Base-by-base conservation (phyloP, 805 yeast genomes). In the Kuraishia piskuri region DNA sequence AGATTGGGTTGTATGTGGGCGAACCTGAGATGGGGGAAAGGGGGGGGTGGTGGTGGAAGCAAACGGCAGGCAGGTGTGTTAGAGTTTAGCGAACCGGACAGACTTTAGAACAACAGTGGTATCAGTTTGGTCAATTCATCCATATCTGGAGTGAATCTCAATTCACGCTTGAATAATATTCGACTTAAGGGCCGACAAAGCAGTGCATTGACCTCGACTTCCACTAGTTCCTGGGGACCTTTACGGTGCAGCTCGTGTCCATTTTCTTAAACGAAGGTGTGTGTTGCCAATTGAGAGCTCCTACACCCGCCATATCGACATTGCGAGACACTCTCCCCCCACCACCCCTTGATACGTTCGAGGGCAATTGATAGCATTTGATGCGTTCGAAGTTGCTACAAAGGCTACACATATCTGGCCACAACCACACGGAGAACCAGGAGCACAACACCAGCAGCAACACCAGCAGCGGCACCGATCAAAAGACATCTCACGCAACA, bases 301-400 rank as follows among this genome's bases (percentile, higher is more conserved):
- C 21, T 19, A 7, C 8, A 17, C 46, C 19, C 6, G n/a, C 22
- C 47, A 20, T 19, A 22, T 19, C 22, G 20, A 44, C 9, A 44
- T 44, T 20, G 14, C 10, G 14, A 44, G n/a, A n/a, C 46, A 40
- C 19, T 40, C 21, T 19, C 46, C 21, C 7, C 46, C 21, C 46
- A 7, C 22, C 3, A 4, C 9, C 22, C 47, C 47, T 44, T 44
- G 17, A 31, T 7, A 7, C 17, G 9, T 31, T 10, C 40, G 9
- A 19, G 47, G 23, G 47, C 31, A 22, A 19, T 23, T 23, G 21
- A 9, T 19, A 48, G 21, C 31, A n/a, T 22, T 50, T 50, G 37
- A 50, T 50, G 52, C 52, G 52, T 50, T 50, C 52, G 7, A 50
- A 24, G 52, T 37, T 50, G 19, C 37, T 50, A 19, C 31, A 50